These are phyloP conservation scores for Aspergillus tamarii DNA, from an alignment of 2,329 filamentous ascomycete species.

Conservation along the genomic window DNA sequence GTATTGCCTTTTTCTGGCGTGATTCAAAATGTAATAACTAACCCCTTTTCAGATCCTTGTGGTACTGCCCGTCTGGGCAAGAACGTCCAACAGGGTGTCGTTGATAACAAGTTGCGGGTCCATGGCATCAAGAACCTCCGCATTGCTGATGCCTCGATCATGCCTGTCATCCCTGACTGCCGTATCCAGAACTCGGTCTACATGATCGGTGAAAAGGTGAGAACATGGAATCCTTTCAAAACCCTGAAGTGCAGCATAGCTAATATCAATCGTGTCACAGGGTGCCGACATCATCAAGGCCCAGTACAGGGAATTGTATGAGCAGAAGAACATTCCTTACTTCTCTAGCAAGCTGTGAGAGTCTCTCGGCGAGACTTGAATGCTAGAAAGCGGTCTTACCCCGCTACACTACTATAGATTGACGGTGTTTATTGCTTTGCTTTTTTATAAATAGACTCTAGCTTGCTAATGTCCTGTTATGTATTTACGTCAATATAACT, in stretches of 20 bases:
- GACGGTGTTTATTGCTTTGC: background rate
- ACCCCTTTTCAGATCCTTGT: conserved; percentile 48
- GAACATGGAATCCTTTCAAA: background rate
- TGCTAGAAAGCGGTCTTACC: background rate
- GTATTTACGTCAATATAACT: background rate
- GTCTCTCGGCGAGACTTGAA: background rate
- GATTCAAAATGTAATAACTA: background rate
- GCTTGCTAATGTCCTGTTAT: background rate
- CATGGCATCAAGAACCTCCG: conserved; percentile 58
- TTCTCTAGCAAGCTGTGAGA: conserved; percentile 22
- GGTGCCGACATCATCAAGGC: conserved; percentile 34
- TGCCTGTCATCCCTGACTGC: conserved; percentile 59
- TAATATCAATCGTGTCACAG: conserved; percentile 16
- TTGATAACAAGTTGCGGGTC: conserved; percentile 56
- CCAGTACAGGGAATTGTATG: conserved; percentile 29
- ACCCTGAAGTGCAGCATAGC: background rate
- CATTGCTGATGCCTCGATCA: conserved; percentile 60
- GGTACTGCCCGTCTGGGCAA: conserved; percentile 59
- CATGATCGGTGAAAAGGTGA: conserved; percentile 58
- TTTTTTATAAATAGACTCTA: background rate
- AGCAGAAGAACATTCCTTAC: conserved; percentile 24
- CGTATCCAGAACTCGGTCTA: conserved; percentile 65
- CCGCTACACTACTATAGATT: background rate
- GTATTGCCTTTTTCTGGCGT: background rate
- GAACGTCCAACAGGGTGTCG: conserved; percentile 56